A percentile compares a stretch with the other conserved stretches of the same genome.
Conservation (phyloP, 2,329 filamentous ascomycete genomes). For the Penicillium sp. region DNA sequence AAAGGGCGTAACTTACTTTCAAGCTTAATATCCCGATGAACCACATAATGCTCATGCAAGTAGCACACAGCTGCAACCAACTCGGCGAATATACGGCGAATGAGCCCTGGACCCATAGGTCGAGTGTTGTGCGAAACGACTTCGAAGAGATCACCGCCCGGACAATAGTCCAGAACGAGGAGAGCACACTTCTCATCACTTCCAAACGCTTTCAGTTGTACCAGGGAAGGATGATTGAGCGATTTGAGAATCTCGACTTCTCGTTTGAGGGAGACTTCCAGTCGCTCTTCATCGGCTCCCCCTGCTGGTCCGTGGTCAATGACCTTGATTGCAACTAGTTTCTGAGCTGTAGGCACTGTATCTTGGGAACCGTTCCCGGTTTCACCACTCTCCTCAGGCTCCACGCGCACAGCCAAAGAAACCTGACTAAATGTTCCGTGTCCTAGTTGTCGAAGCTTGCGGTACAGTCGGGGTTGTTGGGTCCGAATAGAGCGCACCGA, state of each 20-base stretch:
- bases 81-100: slow-evolving; percentile 88
- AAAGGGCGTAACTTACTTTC: slow-evolving; percentile 73
- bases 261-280: slow-evolving; percentile 91
- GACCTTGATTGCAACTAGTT: slow-evolving; percentile 91
- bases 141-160: slow-evolving; percentile 94
- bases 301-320: slow-evolving; percentile 94
- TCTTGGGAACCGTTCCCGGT: slow-evolving; percentile 18
- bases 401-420: slow-evolving; percentile 83
- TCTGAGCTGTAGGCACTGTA: slow-evolving; percentile 61
- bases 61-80: slow-evolving; percentile 84
- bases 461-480: slow-evolving; percentile 75
- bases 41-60: slow-evolving; percentile 82
- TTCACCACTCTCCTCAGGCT: slow-evolving; percentile 50
- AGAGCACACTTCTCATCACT: slow-evolving; percentile 82
- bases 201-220: slow-evolving; percentile 90
- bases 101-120: slow-evolving; percentile 68
- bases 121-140: slow-evolving; percentile 76
- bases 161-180: slow-evolving; percentile 87
- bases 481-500: slow-evolving; percentile 70
- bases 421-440: slow-evolving; percentile 97
- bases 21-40: slow-evolving; percentile 96
- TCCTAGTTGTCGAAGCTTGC: slow-evolving; percentile 78
- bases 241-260: slow-evolving; percentile 93
- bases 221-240: slow-evolving; percentile 85
- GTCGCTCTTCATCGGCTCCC: slow-evolving; percentile 87